A percentile compares a stretch with the other conserved stretches of the same genome.
Evolutionary conservation across 1,284 basidiomycete genomes (phyloP).

Genomic region (Rhodotorula sp.): DNA sequence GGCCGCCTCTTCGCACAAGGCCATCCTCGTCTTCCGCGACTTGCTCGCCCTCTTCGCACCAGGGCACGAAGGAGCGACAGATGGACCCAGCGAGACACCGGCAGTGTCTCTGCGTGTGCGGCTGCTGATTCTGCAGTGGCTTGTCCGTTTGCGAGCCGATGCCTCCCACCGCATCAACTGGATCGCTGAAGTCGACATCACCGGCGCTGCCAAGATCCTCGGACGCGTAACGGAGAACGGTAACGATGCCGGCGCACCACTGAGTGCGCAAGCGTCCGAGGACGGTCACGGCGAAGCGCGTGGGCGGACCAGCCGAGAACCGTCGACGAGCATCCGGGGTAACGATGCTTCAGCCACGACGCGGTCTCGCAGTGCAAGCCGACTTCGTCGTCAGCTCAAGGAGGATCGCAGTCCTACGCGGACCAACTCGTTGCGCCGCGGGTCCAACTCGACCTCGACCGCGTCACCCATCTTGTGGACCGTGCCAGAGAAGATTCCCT

Average conservation of each 20-base stretch:
- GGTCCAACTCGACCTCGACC: neutral
- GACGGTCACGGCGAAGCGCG: slow-evolving; percentile 27
- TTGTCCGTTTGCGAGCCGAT: slow-evolving; percentile 85
- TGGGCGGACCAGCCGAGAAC: slow-evolving; percentile 28
- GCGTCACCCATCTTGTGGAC: slow-evolving; percentile 61
- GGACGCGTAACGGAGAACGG: slow-evolving; percentile 39
- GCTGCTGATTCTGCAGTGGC: slow-evolving; percentile 76
- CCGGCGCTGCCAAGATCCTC: slow-evolving; percentile 51
- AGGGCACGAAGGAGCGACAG: slow-evolving; percentile 17
- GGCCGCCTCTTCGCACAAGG: slow-evolving; percentile 51
- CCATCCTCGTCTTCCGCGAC: slow-evolving; percentile 53
- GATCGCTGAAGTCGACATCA: slow-evolving; percentile 52
- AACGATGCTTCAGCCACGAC: neutral
- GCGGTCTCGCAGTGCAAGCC: slow-evolving; percentile 35
- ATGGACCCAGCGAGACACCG: slow-evolving; percentile 23
- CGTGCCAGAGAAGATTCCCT: slow-evolving; percentile 70
- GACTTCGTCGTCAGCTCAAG: slow-evolving; percentile 20
- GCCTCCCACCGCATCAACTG: slow-evolving; percentile 85
- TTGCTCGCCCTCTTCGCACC: slow-evolving; percentile 52
- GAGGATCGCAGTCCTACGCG: slow-evolving; percentile 38
- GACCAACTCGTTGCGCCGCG: slow-evolving; percentile 16
- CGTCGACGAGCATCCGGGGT: neutral
- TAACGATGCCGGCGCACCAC: neutral
- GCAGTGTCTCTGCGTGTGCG: slow-evolving; percentile 57
- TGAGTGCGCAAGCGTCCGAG: slow-evolving; percentile 5